phyloP scores from a whole-genome alignment of 768 basidiomycete species.

The Candolleomyces aberdarensis region DNA sequence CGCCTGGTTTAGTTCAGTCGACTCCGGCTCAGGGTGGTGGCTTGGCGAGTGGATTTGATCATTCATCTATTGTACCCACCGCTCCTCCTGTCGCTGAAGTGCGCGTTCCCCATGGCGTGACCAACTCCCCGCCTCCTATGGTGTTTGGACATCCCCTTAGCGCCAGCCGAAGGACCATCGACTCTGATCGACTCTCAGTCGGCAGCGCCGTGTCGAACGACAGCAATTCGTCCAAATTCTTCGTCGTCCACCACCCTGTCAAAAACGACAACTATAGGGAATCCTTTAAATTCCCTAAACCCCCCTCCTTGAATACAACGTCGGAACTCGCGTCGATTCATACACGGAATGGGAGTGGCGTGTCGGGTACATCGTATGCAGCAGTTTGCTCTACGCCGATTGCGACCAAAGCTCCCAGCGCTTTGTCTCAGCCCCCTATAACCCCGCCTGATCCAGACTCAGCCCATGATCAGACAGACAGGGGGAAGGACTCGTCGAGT shows the following conservation, averaged over 20 bases:
- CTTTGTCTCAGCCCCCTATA: not conserved
- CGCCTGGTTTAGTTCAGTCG: constrained; percentile 51
- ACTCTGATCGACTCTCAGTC: constrained; percentile 30
- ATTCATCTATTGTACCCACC: constrained; percentile 29
- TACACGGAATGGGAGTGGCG: not conserved
- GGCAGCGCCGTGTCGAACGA: constrained; percentile 35
- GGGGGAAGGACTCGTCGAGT: not conserved
- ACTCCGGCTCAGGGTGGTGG: constrained; percentile 12
- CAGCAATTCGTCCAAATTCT: constrained; percentile 26
- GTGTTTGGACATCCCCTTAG: too few species aligned
- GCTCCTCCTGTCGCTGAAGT: constrained; percentile 57
- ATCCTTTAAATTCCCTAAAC: constrained; percentile 66
- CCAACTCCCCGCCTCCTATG: too few species aligned
- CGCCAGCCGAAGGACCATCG: too few species aligned
- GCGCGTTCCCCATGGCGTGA: constrained; percentile 25
- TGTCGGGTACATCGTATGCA: not conserved
- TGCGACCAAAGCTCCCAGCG: not conserved
- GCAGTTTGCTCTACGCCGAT: not conserved
- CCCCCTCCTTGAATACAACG: constrained; percentile 33
- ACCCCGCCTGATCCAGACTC: not conserved
- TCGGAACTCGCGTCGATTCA: constrained; percentile 3
- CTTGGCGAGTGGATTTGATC: constrained; percentile 13
- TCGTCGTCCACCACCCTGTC: constrained; percentile 53
- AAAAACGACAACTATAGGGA: constrained; percentile 52
- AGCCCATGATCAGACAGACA: too few species aligned